Base-by-base conservation (phyloP, 805 yeast genomes). In the Huiozyma naganishii region DNA sequence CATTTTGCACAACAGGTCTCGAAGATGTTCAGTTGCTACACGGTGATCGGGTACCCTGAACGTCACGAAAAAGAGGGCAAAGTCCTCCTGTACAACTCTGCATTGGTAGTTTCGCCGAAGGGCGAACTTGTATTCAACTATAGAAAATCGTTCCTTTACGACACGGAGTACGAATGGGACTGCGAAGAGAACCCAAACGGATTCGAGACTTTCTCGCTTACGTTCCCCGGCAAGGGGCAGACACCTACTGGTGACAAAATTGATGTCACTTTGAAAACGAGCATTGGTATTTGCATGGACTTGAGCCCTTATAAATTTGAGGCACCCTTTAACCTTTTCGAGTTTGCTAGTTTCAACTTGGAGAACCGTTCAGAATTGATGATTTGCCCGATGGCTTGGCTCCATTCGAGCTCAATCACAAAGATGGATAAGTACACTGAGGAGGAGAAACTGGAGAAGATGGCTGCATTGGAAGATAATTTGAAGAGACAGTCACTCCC, bases 231-330 rank as follows among this genome's bases (percentile, higher is more conserved):
- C 27, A 54, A 51, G 41, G 38, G 44, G 29, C 44, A 40, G 12
- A 27, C 6, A 9, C 6, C n/a, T 4, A 12, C 32, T 17, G 30
- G 11, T 35, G 13, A 42, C 8, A 5, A 41, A 30, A 34, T 36
- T 30, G 39, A 40, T 37, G 48, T 54, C 11, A 49, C 49, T 17
- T 51, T 74, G 6, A 70, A 59, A 32, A 66, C 82, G 1, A 71
- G 79, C 32, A 69, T 89, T 43, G 97, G 96, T 0, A 87, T 89
- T 6, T 89, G 97, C 59, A 89, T 89, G 97, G 97, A 89, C 64
- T 61, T 89, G 48, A 88, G 85, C 58, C 95, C 96, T 0, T 83
- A 84, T 59, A 71, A 83, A 57, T 89, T 89, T 59, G 68, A 74
- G 49, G 87, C 95, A 1, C 88, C 94, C 1, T 88, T 86, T 62